Base-by-base conservation (phyloP, 73 alveolate genomes). In the Paraurostyla sp. region DNA sequence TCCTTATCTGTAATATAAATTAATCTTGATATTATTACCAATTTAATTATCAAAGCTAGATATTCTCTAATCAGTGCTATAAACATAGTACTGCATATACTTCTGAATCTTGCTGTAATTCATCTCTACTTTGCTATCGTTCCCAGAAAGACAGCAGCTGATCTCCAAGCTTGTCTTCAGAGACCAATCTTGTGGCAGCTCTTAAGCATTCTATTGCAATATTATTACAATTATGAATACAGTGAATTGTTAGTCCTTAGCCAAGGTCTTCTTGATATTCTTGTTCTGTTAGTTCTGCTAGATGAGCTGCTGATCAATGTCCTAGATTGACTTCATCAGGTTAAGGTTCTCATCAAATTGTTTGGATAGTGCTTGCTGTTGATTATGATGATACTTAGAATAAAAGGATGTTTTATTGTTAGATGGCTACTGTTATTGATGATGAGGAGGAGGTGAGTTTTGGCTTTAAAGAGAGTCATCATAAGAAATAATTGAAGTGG, bases 151-250 rank as follows among this genome's bases (percentile, higher is more conserved):
- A 4, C 32, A 15, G 41, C 59, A 50, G n/a, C 78, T 54, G 6
- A 78, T 78, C 23, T 78, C 80, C 27, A 78, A 7, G 60, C 73
- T 32, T 1, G 76, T 51, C 40, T 78, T 78, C 58, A 78, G 46
- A 9, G 89, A 78, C 89, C 89, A 78, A 30, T 78, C 89, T 3
- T 32, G 49, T 0, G 76, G 89, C 78, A 78, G 40, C 40, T 78
- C 89, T 1, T 65, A 13, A 9, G 18, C 35, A 22, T 65, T 65
- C 82, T 65, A 38, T 40, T 38, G 25, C 13, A 6, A 9, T 38
- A 1, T 27, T 38, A 65, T 38, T 65, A 7, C 1, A 65, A 38
- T 35, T 59, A 2, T 9, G 18, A 33, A 38, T 65, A 65, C 82
- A 2, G 41, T 6, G 36, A 38, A 65, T 40, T 38, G 35, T 0